Percentiles rank a stretch among this genome's conserved stretches.
Conservation (phyloP, 768 basidiomycete genomes). For the Agaricus subrufescens region DNA sequence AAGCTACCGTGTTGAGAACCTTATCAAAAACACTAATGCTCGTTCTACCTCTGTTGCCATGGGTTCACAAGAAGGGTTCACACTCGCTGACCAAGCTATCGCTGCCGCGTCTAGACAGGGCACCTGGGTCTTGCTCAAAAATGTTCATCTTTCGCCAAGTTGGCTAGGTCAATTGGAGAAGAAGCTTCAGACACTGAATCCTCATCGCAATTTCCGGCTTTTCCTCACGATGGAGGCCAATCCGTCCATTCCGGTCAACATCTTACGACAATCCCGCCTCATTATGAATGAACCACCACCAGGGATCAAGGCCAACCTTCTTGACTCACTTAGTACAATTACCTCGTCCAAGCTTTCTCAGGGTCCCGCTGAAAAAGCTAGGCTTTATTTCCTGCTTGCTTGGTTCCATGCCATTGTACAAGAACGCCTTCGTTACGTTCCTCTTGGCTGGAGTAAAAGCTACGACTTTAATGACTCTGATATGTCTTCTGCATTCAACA, state of each 20-base stretch:
- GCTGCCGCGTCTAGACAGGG: conserved; percentile 89
- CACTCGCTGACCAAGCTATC: conserved; percentile 94
- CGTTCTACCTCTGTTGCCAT: conserved; percentile 91
- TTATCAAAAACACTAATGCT: conserved; percentile 71
- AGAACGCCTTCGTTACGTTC: conserved; percentile 93
- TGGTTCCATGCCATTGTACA: conserved; percentile 99
- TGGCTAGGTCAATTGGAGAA: conserved; percentile 98
- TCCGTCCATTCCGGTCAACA: conserved; percentile 92
- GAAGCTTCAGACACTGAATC: conserved; percentile 87
- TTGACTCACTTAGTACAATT: conserved; percentile 83
- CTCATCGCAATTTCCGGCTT: conserved; percentile 88
- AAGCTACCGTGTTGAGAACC: conserved; percentile 91
- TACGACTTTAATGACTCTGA: conserved; percentile 99
- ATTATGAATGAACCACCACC: conserved; percentile 99
- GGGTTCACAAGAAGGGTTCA: conserved; percentile 98
- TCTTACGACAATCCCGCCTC: conserved; percentile 91
- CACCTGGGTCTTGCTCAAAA: conserved; percentile 95
- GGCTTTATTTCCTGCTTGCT: conserved; percentile 92
- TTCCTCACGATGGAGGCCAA: conserved; percentile 99
- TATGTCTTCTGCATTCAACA: conserved; percentile 86
- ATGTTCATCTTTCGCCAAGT: conserved; percentile 91
- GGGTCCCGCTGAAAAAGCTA: conserved; percentile 89
- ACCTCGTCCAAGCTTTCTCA: conserved; percentile 64
- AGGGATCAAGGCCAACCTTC: conserved; percentile 92
- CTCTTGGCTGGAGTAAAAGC: conserved; percentile 92